Evolutionary conservation across 345 rosid species (phyloP), one percentile per base, ranked within the genome.

Genomic region (Microthlaspi erraticum): DNA sequence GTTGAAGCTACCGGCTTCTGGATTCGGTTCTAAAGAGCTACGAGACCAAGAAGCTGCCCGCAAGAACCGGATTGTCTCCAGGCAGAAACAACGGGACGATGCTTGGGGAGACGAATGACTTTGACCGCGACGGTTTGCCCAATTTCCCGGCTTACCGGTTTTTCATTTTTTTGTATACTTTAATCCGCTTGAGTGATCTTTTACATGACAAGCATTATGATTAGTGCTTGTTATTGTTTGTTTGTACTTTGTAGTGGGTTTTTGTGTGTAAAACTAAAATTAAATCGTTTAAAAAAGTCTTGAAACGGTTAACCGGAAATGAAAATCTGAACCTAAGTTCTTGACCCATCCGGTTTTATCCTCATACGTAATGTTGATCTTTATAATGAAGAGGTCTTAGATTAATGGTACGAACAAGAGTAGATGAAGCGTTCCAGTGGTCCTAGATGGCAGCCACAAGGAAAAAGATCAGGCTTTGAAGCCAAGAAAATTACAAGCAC

Each of bases 1-100:
- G 61, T 44, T 87, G 85, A 91, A 89, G 78, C 58, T 94, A 69
- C 90, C 92, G 4, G 43, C 83, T 16, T 51, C 85, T 20, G 64
- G 81, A 46, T 90, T 83, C 39, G 91, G 88, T 26, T 84, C 95
- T 17, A 77, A 75, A 71, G 96, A 91, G 64, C 76, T 83, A 49
- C 84, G 81, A 80, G 81, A 62, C 59, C 96, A 87, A 82, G 98
- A 93, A 82, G 96, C 87, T 81, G 92, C 92, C 43, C 81, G 98
- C 62, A 87, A 81, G 71, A 88, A 79, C 33, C 84, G 97, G 7
- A 93, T 93, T 34, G 81, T 80, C 74, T 57, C 82, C 0, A 85
- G 98, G 79, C 97, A 91, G 71, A 89, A 86, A 62, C 70, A 89
- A 83, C 83, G 74, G 51, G 94, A 86, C 17, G 95, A 89, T 81